Percentiles rank a stretch among this genome's conserved stretches.
phyloP scores from a whole-genome alignment of 148 eudicot species.

The Arctostaphylos glauca region DNA sequence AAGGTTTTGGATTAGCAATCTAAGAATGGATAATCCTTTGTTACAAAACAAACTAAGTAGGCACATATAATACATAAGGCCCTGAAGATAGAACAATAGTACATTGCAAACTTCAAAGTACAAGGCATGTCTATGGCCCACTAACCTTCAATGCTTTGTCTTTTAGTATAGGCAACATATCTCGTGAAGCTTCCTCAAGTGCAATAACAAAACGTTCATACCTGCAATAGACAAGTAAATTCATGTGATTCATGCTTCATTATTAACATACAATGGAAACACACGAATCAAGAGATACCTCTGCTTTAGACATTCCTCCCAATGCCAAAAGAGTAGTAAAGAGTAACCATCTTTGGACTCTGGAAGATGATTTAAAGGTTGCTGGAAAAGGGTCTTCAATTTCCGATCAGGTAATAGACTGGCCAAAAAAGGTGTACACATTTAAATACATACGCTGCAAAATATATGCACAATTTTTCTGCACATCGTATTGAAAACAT shows the following conservation, averaged over 20 bases:
- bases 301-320: conserved; percentile 91
- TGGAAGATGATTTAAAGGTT: conserved; percentile 76
- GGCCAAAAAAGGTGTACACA: conserved; percentile 14
- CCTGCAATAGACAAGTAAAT: conserved; percentile 33
- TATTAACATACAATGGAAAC: background rate
- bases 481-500: background rate
- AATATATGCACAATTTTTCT: background rate
- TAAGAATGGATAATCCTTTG: background rate
- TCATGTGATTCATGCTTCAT: background rate
- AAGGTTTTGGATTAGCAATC: background rate
- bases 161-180: conserved; percentile 74
- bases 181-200: conserved; percentile 90
- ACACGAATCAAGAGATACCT: conserved; percentile 47
- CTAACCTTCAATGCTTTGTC: conserved; percentile 85
- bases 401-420: conserved; percentile 95
- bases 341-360: conserved; percentile 92
- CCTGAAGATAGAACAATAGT: too few species aligned
- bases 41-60: too few species aligned
- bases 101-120: background rate
- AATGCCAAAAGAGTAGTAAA: conserved; percentile 85
- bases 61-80: background rate
- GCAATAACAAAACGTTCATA: conserved; percentile 85
- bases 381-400: conserved; percentile 83
- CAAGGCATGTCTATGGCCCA: background rate
- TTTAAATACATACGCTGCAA: background rate